phyloP scores from a whole-genome alignment of 2,329 filamentous ascomycete species.

The Akanthomyces lecanii region DNA sequence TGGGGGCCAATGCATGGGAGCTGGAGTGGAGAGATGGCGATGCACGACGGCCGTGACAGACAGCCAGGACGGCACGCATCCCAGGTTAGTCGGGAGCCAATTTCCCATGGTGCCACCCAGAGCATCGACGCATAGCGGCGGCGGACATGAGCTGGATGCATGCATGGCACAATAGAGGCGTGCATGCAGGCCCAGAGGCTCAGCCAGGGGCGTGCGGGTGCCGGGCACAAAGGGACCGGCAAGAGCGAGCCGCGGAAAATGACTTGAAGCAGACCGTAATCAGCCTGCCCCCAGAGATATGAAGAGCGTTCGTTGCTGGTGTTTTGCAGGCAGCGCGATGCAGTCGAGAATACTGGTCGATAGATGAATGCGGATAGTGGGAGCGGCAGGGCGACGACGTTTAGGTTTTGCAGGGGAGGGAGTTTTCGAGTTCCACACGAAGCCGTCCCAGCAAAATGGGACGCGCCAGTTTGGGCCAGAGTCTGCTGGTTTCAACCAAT shows the following conservation, averaged over 20 bases:
- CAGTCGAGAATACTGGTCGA: neutral
- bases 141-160: neutral
- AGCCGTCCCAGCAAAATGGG: neutral
- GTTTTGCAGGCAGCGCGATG: neutral
- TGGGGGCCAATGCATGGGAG: neutral
- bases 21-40: conserved; percentile 9
- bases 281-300: neutral
- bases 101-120: conserved; percentile 14
- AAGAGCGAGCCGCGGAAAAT: neutral
- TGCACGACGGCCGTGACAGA: conserved; percentile 9
- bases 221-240: neutral
- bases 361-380: neutral
- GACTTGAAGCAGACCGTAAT: neutral
- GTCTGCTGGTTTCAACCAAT: neutral
- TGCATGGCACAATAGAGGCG: neutral
- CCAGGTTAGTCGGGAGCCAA: conserved; percentile 5
- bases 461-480: neutral
- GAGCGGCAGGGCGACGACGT: neutral
- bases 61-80: neutral
- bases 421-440: neutral
- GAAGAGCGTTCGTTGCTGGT: neutral
- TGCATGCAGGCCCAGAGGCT: neutral
- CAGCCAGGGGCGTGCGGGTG: neutral
- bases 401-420: conserved; percentile 7
- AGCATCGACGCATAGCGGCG: conserved; percentile 11